Conservation (phyloP, 1,284 basidiomycete genomes). For the Irpex rosettiformis region DNA sequence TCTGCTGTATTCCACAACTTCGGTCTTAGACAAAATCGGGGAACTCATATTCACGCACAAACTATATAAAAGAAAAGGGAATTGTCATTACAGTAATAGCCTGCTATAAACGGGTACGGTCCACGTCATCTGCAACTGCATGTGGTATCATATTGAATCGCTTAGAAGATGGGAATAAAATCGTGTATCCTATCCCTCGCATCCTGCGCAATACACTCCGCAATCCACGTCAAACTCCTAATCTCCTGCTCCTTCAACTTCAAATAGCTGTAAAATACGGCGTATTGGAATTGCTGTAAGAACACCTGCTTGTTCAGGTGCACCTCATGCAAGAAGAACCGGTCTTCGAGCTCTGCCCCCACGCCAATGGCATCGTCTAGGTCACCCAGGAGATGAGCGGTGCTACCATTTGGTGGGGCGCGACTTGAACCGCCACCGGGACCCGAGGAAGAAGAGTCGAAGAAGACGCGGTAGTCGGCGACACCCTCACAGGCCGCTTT, state of each 20-base stretch:
- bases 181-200: constrained; percentile 91
- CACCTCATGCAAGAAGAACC: constrained; percentile 95
- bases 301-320: constrained; percentile 92
- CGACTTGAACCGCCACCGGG: constrained; percentile 25
- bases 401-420: constrained; percentile 30
- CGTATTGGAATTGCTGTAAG: constrained; percentile 93
- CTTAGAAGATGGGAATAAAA: constrained; percentile 83
- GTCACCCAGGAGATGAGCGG: constrained; percentile 27
- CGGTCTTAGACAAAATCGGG: too few species aligned
- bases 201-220: constrained; percentile 95
- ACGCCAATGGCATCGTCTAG: constrained; percentile 42
- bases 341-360: constrained; percentile 82
- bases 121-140: neutral
- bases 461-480: constrained; percentile 89
- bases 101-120: neutral
- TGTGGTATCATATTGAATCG: too few species aligned
- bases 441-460: constrained; percentile 61
- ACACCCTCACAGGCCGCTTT: constrained; percentile 85
- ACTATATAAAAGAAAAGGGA: too few species aligned
- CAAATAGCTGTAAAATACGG: constrained; percentile 90
- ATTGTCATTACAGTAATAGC: neutral
- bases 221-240: constrained; percentile 95
- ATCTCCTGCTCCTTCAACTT: constrained; percentile 99
- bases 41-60: too few species aligned
- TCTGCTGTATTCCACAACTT: too few species aligned